Base-by-base conservation (phyloP, 805 yeast genomes). In the Wickerhamiella kazuoi region DNA sequence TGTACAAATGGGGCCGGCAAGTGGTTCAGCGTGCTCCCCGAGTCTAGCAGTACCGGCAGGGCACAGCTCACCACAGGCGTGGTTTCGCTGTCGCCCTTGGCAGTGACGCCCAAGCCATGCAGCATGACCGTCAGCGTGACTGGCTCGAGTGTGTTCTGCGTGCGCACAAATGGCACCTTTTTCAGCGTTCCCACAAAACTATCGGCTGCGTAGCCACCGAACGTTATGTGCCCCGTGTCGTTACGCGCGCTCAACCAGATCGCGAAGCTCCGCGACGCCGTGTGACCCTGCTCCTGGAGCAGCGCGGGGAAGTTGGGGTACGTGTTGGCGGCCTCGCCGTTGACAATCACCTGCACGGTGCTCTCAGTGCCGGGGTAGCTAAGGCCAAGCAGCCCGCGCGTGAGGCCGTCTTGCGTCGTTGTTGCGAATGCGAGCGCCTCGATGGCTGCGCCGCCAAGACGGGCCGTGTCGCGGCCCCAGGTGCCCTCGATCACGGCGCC, bases 291-390 rank as follows among this genome's bases (percentile, higher is more conserved):
- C 21, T 57, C 46, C 38, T 68, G 74, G 63, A 81, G 55, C 39
- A 68, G 66, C 28, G 63, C 46, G 0, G 93, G 90, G 38, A 80
- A 56, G 53, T 81, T 81, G 37, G 68, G 64, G 56, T 80, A 80
- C 9, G 26, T 23, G 41, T 23, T 38, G 37, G 32, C 36, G 30
- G 38, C 38, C 8, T 11, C 13, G n/a, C 21, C 34, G 15, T 40
- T 36, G 26, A 23, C 26, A 23, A 23, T 23, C 26, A 6, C 11
- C 38, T 7, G 6, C n/a, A 31, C 34, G 21, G 34, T 7, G 34
- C 21, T 15, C n/a, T 31, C 34, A 19, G 21, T 24, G 19, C 37
- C 13, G 6, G 7, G 20, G 14, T 20, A 23, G n/a, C 41, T 30
- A 11, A 38, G 35, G 35, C 34, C 39, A 40, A 79, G 84, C 6